Base-by-base conservation (phyloP, 2,329 filamentous ascomycete genomes). In the Lojkania enalia region DNA sequence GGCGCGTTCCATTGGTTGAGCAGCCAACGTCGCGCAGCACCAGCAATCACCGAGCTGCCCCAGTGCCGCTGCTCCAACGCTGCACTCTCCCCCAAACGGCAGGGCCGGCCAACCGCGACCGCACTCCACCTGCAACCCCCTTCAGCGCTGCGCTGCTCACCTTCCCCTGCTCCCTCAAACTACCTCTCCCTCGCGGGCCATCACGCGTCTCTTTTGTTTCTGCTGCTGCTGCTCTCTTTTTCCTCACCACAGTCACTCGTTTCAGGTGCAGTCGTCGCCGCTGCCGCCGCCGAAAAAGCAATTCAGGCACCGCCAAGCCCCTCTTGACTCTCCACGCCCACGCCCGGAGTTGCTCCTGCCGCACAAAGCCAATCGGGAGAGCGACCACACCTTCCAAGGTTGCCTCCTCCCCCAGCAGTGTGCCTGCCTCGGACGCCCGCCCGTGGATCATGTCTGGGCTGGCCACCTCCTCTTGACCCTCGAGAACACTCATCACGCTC, bases 231-330 rank as follows among this genome's bases (percentile, higher is more conserved):
- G 36, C 42, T 20, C 3, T 54, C 47, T 50, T 54, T 46, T 47
- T 52, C 49, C 64, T 68, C 58, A 67, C 66, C 64, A 47, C 63
- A 70, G 66, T 69, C 67, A 64, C 55, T 70, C 67, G 62, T 70
- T 69, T 59, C 60, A 65, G 52, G 29, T 35, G 23, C 30, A 6
- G 41, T 44, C 51, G 44, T 43, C 44, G 43, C 16, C 19, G 30
- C 42, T 19, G 15, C 44, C 37, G 40, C 18, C 6, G 6, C 19
- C 25, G 25, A 20, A 33, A 16, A 33, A 20, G 33, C 18, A 20
- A 33, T 36, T 44, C 40, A 44, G 30, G 30, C 47, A 45, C 32
- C 39, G 43, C 52, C 42, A 39, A 41, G 43, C 37, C 43, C 30
- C 9, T 9, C 7, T 16, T 15, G 30, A 7, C 30, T 33, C 9